These are phyloP conservation scores for Phytophthora sp. DNA, from an alignment of 352 stramenopile species.

Conservation along the genomic window DNA sequence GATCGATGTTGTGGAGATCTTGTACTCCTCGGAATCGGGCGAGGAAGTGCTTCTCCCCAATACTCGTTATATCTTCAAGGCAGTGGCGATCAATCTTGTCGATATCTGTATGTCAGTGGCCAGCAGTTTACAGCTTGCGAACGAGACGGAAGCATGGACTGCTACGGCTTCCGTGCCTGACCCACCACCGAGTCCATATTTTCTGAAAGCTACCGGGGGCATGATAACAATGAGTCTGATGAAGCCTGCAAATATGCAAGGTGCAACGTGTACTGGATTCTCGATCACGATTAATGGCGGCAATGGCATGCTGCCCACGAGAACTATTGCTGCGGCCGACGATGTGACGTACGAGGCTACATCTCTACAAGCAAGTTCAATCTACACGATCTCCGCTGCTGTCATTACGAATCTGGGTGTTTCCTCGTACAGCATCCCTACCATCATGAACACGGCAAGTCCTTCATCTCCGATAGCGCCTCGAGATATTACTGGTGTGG, in stretches of 20 bases:
- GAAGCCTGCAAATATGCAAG: conserved; percentile 59
- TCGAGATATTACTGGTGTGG: conserved; percentile 30
- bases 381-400: conserved; percentile 46
- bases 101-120: conserved; percentile 49
- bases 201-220: conserved; percentile 56
- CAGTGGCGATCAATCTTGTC: conserved; percentile 50
- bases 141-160: conserved; percentile 34
- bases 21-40: conserved; percentile 24
- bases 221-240: conserved; percentile 53
- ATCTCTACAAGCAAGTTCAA: conserved; percentile 35
- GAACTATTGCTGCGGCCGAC: conserved; percentile 22
- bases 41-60: conserved; percentile 38
- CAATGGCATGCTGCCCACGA: conserved; percentile 26
- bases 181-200: conserved; percentile 50
- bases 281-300: conserved; percentile 42
- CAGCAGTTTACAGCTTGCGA: conserved; percentile 17
- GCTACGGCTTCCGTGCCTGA: conserved; percentile 40
- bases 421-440: conserved; percentile 38
- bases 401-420: conserved; percentile 47
- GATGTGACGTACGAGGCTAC: conserved; percentile 35
- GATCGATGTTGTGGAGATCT: conserved; percentile 44
- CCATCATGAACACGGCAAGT: conserved; percentile 35
- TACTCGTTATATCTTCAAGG: conserved; percentile 60
- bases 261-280: conserved; percentile 52
- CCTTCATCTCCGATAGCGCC: conserved; percentile 41